These are phyloP conservation scores for Digitaria exilis DNA, from an alignment of 202 grass and related monocot species.

Conservation along the genomic window DNA sequence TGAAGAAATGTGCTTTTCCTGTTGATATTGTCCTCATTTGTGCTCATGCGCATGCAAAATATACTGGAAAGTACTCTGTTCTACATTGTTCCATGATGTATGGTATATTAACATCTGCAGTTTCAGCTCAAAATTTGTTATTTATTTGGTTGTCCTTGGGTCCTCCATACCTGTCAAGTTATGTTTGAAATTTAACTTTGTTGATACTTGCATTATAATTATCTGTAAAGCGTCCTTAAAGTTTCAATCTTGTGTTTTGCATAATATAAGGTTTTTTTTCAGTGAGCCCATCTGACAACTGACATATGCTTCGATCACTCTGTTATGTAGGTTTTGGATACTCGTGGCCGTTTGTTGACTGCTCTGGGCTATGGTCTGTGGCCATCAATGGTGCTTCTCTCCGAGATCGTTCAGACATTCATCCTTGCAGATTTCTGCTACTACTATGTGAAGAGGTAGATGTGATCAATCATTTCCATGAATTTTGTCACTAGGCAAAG, in stretches of 20 bases:
- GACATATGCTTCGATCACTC: not conserved
- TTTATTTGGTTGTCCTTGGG: not conserved
- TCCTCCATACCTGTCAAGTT: not conserved
- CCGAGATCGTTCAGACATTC: constrained; percentile 96
- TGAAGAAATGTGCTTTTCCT: not conserved
- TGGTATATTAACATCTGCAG: not conserved
- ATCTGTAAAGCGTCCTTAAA: not conserved
- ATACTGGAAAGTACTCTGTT: not conserved
- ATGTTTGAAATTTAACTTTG: not conserved
- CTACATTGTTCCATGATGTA: not conserved
- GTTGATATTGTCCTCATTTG: not conserved
- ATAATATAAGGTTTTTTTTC: not conserved
- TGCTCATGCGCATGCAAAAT: not conserved
- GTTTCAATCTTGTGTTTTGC: constrained; percentile 3
- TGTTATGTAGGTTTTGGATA: constrained; percentile 82
- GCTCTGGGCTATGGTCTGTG: constrained; percentile 92
- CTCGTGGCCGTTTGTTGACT: constrained; percentile 83
- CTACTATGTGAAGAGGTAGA: constrained; percentile 96
- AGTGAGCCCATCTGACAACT: not conserved
- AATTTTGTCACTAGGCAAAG: not conserved
- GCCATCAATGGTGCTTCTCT: constrained; percentile 95
- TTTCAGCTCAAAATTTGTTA: not conserved
- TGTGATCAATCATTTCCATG: not conserved
- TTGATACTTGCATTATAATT: not conserved
- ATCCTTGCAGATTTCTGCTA: constrained; percentile 99